Evolutionary conservation across 2,329 filamentous ascomycete genomes (phyloP).

Genomic region (Fusarium anguioides): DNA sequence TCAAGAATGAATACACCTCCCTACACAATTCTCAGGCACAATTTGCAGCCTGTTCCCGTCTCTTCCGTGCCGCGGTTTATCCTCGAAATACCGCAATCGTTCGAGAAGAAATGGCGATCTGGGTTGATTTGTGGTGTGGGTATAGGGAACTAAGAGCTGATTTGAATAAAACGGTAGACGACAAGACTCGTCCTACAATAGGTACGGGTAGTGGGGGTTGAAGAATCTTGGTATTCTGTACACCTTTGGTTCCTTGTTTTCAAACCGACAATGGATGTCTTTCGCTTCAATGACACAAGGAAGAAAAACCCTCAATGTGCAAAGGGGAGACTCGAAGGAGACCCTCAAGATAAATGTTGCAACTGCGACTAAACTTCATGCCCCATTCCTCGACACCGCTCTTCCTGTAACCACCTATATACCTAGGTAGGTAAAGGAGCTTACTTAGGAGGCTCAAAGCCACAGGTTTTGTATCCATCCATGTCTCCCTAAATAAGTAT

Average conservation of each 20-base stretch:
- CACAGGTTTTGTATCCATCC: neutral
- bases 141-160: neutral
- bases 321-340: neutral
- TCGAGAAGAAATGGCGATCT: conserved; percentile 10
- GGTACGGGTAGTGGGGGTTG: neutral
- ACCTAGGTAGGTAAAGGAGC: too few relatives aligned
- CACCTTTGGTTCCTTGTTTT: conserved; percentile 16
- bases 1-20: neutral
- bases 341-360: neutral
- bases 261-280: neutral
- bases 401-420: neutral
- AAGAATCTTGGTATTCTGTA: neutral
- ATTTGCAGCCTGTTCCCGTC: neutral
- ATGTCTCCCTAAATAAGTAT: neutral
- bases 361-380: conserved; percentile 1
- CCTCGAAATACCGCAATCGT: conserved; percentile 22
- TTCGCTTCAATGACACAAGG: neutral
- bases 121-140: neutral
- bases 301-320: neutral
- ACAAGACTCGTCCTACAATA: too few relatives aligned
- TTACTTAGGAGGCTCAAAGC: neutral
- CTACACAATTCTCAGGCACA: conserved; percentile 11
- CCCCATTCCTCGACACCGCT: conserved; percentile 32
- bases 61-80: neutral
- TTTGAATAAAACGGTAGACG: conserved; percentile 3